Evolutionary conservation across 179 eudicot species (phyloP).

Genomic region (Silene coronaria): DNA sequence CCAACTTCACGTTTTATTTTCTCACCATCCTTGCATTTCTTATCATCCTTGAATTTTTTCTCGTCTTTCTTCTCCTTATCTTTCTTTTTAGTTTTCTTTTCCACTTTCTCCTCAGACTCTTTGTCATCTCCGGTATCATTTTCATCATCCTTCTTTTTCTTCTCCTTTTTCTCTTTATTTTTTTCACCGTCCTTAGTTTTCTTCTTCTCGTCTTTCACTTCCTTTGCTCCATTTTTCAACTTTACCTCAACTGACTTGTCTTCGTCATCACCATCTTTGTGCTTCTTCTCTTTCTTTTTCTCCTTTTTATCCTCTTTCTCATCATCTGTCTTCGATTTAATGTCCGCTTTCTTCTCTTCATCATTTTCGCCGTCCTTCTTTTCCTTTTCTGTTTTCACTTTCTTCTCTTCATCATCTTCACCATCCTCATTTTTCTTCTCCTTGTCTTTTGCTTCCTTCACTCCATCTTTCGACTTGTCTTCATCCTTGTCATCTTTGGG

Average conservation of each 20-base stretch:
- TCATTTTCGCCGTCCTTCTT: slow-evolving; percentile 15
- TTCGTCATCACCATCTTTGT: slow-evolving; percentile 15
- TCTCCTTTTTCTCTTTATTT: slow-evolving; percentile 14
- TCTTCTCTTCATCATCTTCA: neutral
- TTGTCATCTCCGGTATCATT: slow-evolving; percentile 18
- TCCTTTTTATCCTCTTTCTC: slow-evolving; percentile 11
- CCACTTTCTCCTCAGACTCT: slow-evolving; percentile 18
- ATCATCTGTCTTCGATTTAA: slow-evolving; percentile 19
- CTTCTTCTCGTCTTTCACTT: too few species aligned
- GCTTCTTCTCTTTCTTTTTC: slow-evolving; percentile 23
- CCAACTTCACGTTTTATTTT: slow-evolving; percentile 14
- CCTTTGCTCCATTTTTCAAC: slow-evolving; percentile 17
- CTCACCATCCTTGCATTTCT: slow-evolving; percentile 10
- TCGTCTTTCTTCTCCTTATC: slow-evolving; percentile 20
- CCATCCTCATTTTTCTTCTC: slow-evolving; percentile 24
- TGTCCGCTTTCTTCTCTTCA: slow-evolving; percentile 20
- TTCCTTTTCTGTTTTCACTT: slow-evolving; percentile 15
- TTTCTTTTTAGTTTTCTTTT: slow-evolving; percentile 20
- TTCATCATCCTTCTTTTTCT: slow-evolving; percentile 20
- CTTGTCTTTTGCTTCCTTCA: slow-evolving; percentile 12
- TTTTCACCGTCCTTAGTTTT: slow-evolving; percentile 12
- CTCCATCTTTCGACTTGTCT: slow-evolving; percentile 19
- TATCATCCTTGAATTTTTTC: slow-evolving; percentile 19
- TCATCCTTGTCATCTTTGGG: slow-evolving; percentile 17
- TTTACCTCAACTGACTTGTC: neutral